These are phyloP conservation scores for Elsinoe australis DNA, from an alignment of 2,329 filamentous ascomycete species.

Conservation along the genomic window DNA sequence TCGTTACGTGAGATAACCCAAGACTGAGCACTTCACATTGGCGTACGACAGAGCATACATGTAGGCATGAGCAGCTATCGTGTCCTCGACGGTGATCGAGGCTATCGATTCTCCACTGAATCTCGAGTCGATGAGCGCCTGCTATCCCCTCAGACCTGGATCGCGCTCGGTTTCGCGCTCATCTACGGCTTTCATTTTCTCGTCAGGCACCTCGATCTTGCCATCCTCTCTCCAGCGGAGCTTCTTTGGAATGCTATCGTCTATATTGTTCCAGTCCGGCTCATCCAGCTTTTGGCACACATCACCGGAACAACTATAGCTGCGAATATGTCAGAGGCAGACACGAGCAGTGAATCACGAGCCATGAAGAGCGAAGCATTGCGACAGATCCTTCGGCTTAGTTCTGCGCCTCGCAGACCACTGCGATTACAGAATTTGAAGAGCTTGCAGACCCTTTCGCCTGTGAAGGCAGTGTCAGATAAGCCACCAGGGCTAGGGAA, in stretches of 20 bases:
- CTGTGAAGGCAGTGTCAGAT: slow-evolving; percentile 25
- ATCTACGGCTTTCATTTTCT: slow-evolving; percentile 29
- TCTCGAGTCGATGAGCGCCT: not conserved
- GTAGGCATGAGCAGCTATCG: slow-evolving; percentile 7
- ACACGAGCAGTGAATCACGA: slow-evolving; percentile 23
- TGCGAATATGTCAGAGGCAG: not conserved
- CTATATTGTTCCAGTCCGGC: slow-evolving; percentile 46
- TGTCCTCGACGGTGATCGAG: slow-evolving; percentile 15
- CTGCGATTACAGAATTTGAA: not conserved
- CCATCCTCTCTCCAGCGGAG: slow-evolving; percentile 37
- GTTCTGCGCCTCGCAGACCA: slow-evolving; percentile 24
- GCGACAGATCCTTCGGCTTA: slow-evolving; percentile 33
- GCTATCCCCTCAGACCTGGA: slow-evolving; percentile 13
- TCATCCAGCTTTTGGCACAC: slow-evolving; percentile 50
- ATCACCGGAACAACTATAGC: slow-evolving; percentile 9
- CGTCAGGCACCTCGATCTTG: slow-evolving; percentile 26
- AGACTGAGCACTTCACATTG: too few species aligned
- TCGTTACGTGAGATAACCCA: too few species aligned
- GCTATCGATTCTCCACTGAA: not conserved
- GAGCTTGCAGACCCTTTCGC: not conserved
- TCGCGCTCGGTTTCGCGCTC: slow-evolving; percentile 23
- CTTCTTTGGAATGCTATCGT: slow-evolving; percentile 57
- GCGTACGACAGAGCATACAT: too few species aligned
- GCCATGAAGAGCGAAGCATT: slow-evolving; percentile 34
- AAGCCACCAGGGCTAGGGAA: slow-evolving; percentile 67